A percentile compares a stretch with the other conserved stretches of the same genome.
Conservation (phyloP, 2,329 filamentous ascomycete species). For the Aureobasidium sp. region DNA sequence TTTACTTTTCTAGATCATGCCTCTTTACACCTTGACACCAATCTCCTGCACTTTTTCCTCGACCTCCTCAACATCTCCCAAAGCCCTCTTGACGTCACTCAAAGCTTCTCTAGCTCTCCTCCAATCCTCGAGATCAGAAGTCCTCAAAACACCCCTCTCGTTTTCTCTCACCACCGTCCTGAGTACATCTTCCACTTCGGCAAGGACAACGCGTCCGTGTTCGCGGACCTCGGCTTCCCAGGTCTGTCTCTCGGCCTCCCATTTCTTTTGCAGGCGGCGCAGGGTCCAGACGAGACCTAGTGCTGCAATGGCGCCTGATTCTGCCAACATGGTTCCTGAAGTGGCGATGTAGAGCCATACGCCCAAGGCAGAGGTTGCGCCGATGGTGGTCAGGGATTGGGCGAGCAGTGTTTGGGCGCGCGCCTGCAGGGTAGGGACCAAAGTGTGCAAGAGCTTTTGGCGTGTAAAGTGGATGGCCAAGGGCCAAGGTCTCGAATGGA, state of each 20-base stretch:
- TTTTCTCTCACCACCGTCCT: slow-evolving; percentile 40
- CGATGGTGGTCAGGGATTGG: slow-evolving; percentile 66
- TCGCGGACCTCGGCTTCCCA: slow-evolving; percentile 51
- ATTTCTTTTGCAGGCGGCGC: slow-evolving; percentile 51
- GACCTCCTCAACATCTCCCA: background rate
- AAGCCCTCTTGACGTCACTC: slow-evolving; percentile 38
- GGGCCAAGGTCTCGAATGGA: slow-evolving; percentile 55
- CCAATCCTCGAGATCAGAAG: slow-evolving; percentile 34
- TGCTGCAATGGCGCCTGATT: slow-evolving; percentile 53
- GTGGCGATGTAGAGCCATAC: slow-evolving; percentile 50
- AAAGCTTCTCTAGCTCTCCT: slow-evolving; percentile 39
- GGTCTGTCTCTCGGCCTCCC: slow-evolving; percentile 46
- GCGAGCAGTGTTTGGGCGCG: slow-evolving; percentile 51
- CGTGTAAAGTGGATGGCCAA: slow-evolving; percentile 66
- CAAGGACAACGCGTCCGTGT: slow-evolving; percentile 50
- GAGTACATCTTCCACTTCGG: slow-evolving; percentile 46
- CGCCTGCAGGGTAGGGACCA: slow-evolving; percentile 39
- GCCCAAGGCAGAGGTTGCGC: slow-evolving; percentile 46
- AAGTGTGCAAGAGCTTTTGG: slow-evolving; percentile 36
- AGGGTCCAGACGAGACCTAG: slow-evolving; percentile 53
- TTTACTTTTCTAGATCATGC: too few relatives aligned
- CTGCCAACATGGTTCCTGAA: slow-evolving; percentile 46
- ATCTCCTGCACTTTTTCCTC: background rate
- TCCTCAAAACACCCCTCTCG: slow-evolving; percentile 32
- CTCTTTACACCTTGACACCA: background rate